These are phyloP conservation scores for Acorus gramineus DNA, from an alignment of 106 monocot species.

Conservation along the genomic window DNA sequence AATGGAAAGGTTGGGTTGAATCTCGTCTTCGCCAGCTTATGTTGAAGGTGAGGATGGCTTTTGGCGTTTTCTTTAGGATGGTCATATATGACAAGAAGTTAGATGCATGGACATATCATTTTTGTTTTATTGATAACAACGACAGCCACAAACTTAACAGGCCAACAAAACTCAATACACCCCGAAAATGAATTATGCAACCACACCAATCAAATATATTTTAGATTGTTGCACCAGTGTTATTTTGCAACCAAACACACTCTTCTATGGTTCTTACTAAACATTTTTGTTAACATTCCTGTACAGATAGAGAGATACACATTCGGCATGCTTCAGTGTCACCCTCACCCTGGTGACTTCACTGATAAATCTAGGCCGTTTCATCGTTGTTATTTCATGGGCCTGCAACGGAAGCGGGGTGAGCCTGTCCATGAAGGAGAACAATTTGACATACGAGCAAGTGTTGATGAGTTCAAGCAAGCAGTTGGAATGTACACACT, in stretches of 20 bases:
- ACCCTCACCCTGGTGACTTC: conserved; percentile 80
- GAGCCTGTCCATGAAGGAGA: conserved; percentile 46
- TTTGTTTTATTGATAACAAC: too few species aligned
- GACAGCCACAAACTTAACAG: too few species aligned
- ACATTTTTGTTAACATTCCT: neutral
- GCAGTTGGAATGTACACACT: conserved; percentile 34
- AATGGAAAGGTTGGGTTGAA: conserved; percentile 98
- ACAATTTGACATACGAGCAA: conserved; percentile 73
- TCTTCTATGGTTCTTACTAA: too few species aligned
- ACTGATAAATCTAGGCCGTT: conserved; percentile 40
- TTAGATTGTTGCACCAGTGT: too few species aligned
- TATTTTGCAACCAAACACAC: too few species aligned
- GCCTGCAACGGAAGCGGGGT: conserved; percentile 71
- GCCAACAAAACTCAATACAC: too few species aligned
- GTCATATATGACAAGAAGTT: too few species aligned
- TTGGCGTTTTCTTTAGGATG: too few species aligned
- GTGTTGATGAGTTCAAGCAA: conserved; percentile 68
- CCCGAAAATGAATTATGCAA: too few species aligned
- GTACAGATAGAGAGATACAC: conserved; percentile 72
- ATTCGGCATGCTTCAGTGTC: conserved; percentile 79
- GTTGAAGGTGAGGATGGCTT: conserved; percentile 42
- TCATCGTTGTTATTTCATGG: conserved; percentile 76
- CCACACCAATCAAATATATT: too few species aligned
- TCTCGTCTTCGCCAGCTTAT: conserved; percentile 83
- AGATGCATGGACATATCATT: too few species aligned